Conservation (phyloP, 257 asterid genomes). For the Solanum sitiens region DNA sequence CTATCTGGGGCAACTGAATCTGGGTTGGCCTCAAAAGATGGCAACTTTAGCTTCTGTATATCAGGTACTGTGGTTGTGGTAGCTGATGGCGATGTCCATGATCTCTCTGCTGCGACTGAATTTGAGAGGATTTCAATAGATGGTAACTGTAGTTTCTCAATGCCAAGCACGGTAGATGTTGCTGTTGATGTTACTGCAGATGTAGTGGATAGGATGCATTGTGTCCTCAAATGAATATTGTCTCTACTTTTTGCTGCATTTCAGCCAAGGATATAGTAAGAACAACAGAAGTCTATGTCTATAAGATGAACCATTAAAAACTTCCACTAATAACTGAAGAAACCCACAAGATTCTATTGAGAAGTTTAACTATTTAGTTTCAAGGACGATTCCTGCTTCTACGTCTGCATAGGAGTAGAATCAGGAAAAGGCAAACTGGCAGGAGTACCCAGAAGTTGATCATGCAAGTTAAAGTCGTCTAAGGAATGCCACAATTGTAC, state of each 20-base stretch:
- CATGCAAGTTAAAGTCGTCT: neutral
- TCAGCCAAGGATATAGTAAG: slow-evolving; percentile 6
- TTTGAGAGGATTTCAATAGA: slow-evolving; percentile 49
- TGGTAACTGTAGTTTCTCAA: slow-evolving; percentile 51
- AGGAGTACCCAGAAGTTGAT: neutral
- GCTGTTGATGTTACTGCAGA: slow-evolving; percentile 34
- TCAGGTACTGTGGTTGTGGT: slow-evolving; percentile 44
- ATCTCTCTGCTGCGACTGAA: slow-evolving; percentile 37
- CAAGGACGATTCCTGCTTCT: neutral
- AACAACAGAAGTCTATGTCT: slow-evolving; percentile 1
- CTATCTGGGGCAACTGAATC: slow-evolving; percentile 33
- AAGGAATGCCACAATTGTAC: neutral
- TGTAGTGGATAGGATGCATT: slow-evolving; percentile 60
- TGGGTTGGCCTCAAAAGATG: slow-evolving; percentile 48
- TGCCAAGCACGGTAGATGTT: slow-evolving; percentile 47
- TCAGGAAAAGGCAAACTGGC: neutral
- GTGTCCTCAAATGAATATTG: slow-evolving; percentile 39
- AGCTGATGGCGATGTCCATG: slow-evolving; percentile 40
- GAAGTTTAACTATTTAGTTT: neutral
- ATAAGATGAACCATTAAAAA: neutral
- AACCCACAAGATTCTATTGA: neutral
- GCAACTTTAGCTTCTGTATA: slow-evolving; percentile 41
- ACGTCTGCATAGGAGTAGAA: neutral
- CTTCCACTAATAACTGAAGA: neutral
- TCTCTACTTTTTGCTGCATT: slow-evolving; percentile 77